A percentile compares a stretch with the other conserved stretches of the same genome.
Evolutionary conservation across 2,329 filamentous ascomycete genomes (phyloP).

Genomic region (Nothopassalora personata): DNA sequence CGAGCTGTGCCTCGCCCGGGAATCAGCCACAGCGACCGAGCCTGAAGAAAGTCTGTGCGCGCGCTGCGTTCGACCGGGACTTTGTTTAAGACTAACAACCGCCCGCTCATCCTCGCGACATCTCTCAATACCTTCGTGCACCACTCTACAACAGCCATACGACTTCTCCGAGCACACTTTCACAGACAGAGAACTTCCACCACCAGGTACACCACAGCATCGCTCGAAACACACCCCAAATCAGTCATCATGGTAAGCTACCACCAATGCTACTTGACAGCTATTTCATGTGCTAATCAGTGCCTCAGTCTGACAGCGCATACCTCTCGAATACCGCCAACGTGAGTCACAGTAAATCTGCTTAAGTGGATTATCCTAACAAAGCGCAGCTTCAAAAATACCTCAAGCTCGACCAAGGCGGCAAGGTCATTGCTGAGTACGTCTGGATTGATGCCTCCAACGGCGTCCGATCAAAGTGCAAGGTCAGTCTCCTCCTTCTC

Average conservation of each 20-base stretch:
- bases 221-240: not conserved
- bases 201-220: not conserved
- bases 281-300: not conserved
- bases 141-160: not conserved
- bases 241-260: constrained; percentile 7
- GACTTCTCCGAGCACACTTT: not conserved
- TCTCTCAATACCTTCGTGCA: not conserved
- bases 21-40: not conserved
- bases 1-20: not conserved
- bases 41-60: not conserved
- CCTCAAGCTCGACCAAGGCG: constrained; percentile 83
- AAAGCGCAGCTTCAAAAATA: constrained; percentile 78
- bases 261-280: not conserved
- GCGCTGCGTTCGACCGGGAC: not conserved
- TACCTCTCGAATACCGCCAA: constrained; percentile 45
- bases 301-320: constrained; percentile 20
- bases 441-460: constrained; percentile 88
- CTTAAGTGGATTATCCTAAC: constrained; percentile 8
- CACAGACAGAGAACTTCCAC: not conserved
- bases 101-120: not conserved
- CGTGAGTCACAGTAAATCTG: constrained; percentile 33
- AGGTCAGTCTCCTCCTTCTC: constrained; percentile 58
- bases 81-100: constrained; percentile 2
- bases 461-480: constrained; percentile 87
- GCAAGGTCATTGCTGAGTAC: constrained; percentile 87